Base-by-base conservation (phyloP, 805 yeast genomes). In the Kregervanrija delftensis region DNA sequence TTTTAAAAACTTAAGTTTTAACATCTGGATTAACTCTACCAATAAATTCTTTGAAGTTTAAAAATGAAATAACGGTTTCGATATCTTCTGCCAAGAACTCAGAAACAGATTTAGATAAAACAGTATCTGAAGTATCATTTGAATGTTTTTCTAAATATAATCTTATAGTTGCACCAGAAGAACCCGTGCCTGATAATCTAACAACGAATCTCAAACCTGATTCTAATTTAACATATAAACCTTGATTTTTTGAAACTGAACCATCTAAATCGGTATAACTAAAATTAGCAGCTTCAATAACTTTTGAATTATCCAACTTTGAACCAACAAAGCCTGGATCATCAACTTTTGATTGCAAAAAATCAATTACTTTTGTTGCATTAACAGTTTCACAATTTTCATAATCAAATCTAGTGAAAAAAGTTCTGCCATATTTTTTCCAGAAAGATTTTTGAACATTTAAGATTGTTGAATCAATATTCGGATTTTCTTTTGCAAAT, bases 101-200 rank as follows among this genome's bases (percentile, higher is more conserved):
- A 54, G 84, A 84, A 11, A 89, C 91, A 39, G 71, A 64, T 52
- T 64, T 51, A 6, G 56, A 57, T 49, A 68, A 53, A 9, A 53
- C 61, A 57, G 74, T 77, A 35, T 72, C 73, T 14, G 76, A 50
- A 41, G 65, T 57, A 58, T 87, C 93, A 39, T 64, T 55, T 22
- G 86, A 79, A 68, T 85, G 88, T 65, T 82, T 83, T 67, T 91
- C 98, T 60, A 91, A 69, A 68, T 91, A 91, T 54, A 91, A 73
- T 65, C 99, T 79, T 48, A 93, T 89, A 5, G 99, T 91, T 15
- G 99, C 98, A 40, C 99, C 99, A 2, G 96, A 83, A 2, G 97
- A 89, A 12, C 99, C 99, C 2, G 99, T 91, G 45, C 99, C 99
- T 0, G 96, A 88, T 52, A 93, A 73, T 66, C 99, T 83, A 43